Percentiles rank a stretch among this genome's conserved stretches.
Conservation (phyloP, 1,284 basidiomycete genomes). For the Sporisorium sorghi region DNA sequence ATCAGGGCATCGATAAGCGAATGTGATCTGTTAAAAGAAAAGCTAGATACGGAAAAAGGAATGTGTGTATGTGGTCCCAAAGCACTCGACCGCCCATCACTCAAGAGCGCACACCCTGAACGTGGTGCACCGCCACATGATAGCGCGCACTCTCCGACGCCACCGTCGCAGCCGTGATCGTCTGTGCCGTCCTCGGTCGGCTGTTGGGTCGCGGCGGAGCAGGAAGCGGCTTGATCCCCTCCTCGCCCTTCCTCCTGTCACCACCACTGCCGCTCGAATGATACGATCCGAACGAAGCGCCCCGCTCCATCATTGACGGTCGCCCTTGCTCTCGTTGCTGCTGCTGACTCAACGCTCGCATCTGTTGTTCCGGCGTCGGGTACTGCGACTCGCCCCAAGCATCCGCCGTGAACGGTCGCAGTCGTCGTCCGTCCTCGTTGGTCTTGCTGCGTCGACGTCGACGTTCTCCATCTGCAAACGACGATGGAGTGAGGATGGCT, state of each 20-base stretch:
- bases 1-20: too few relatives aligned
- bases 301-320: slow-evolving; percentile 1
- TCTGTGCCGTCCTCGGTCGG: slow-evolving; percentile 37
- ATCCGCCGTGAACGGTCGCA: slow-evolving; percentile 46
- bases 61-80: background rate
- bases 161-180: slow-evolving; percentile 13
- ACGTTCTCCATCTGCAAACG: slow-evolving; percentile 27
- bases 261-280: background rate
- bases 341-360: slow-evolving; percentile 23
- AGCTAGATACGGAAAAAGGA: too few relatives aligned
- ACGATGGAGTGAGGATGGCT: slow-evolving; percentile 28
- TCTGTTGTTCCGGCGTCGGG: slow-evolving; percentile 20
- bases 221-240: slow-evolving; percentile 15
- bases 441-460: slow-evolving; percentile 37
- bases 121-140: background rate
- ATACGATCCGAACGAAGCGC: slow-evolving; percentile 9
- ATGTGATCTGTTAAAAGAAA: background rate
- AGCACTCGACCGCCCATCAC: background rate
- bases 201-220: slow-evolving; percentile 23
- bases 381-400: slow-evolving; percentile 42
- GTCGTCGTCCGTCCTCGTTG: slow-evolving; percentile 14
- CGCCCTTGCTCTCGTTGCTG: slow-evolving; percentile 7
- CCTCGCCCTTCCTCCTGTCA: background rate
- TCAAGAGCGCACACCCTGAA: slow-evolving; percentile 11
- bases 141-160: background rate